Base-by-base conservation (phyloP, 2,329 filamentous ascomycete species). In the Pseudocercospora ulei region DNA sequence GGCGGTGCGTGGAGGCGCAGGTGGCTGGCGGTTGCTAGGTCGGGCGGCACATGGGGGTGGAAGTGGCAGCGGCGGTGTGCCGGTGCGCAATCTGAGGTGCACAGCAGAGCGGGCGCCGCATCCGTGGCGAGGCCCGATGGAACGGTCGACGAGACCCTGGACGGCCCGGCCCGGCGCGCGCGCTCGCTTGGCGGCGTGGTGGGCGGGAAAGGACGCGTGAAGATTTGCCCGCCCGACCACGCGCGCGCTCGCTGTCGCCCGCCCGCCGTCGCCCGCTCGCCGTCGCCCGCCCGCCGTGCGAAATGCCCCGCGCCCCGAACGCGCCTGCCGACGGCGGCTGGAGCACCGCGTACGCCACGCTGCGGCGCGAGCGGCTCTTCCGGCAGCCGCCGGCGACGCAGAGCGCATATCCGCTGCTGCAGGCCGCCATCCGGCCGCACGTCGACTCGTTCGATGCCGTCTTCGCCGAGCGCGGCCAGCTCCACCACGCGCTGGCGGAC, bases 391-490 rank as follows among this genome's bases (percentile, higher is more conserved):
- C 90, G 0, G 80, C 75, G 56, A 87, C 96, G 59, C 80, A 76
- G 52, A 82, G 82, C 6, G 85, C 88, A 43, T 96, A 93, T 58
- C 90, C 90, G 8, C 74, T 82, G 13, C 75, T 98, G 31, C 80
- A 87, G 54, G 74, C 75, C 45, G 83, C 88, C n/a, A 78, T 96
- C 43, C 73, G 82, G 50, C 90, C 90, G 34, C 90, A 98, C 63
- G 81, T 96, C 54, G 80, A 95, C 56, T 90, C 90, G 4, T 98
- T 95, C 75, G 94, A 98, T 68, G 78, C 78, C 36, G 71, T 96
- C 31, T 92, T 95, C 59, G 75, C 78, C 19, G 69, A 72, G 41
- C 72, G 80, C 62, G 84, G 82, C 37, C 68, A 80, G 36, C 61
- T 98, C 38, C 75, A 81, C 34, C 78, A 84, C 49, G 86, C 73